Evolutionary conservation across 805 yeast genomes (phyloP).

Genomic region (Lipomyces yamanashiensis): DNA sequence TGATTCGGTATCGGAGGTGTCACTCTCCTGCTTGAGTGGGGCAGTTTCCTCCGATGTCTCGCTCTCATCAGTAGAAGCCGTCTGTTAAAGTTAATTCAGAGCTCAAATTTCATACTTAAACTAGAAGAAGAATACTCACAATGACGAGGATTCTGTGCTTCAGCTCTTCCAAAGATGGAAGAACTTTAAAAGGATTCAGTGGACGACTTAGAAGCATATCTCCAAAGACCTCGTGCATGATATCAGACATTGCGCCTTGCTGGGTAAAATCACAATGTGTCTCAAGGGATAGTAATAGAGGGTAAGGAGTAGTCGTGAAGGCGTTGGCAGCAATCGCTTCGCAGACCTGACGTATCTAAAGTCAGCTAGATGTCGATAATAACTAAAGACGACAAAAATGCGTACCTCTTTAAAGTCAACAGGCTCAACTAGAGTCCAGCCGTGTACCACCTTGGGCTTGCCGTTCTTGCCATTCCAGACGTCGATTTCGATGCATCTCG

Average conservation of each 20-base stretch:
- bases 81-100: not conserved
- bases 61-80: not conserved
- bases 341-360: constrained; percentile 2
- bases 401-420: constrained; percentile 69
- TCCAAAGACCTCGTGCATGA: constrained; percentile 62
- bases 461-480: constrained; percentile 75
- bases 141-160: constrained; percentile 74
- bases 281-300: constrained; percentile 83
- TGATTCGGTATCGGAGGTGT: constrained; percentile 3
- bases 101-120: not conserved
- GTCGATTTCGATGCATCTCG: constrained; percentile 90
- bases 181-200: constrained; percentile 40
- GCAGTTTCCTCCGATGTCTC: not conserved
- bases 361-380: not conserved
- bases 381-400: constrained; percentile 46
- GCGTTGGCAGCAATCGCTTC: constrained; percentile 76
- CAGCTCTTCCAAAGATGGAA: constrained; percentile 77
- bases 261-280: constrained; percentile 71
- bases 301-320: constrained; percentile 82
- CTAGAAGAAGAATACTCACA: constrained; percentile 52
- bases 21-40: not conserved
- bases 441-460: constrained; percentile 84
- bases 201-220: constrained; percentile 56
- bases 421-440: constrained; percentile 76
- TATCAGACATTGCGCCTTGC: constrained; percentile 60